A percentile compares a stretch with the other conserved stretches of the same genome.
phyloP scores from a whole-genome alignment of 2,329 filamentous ascomycete genomes.

The Tolypocladium amazonense region DNA sequence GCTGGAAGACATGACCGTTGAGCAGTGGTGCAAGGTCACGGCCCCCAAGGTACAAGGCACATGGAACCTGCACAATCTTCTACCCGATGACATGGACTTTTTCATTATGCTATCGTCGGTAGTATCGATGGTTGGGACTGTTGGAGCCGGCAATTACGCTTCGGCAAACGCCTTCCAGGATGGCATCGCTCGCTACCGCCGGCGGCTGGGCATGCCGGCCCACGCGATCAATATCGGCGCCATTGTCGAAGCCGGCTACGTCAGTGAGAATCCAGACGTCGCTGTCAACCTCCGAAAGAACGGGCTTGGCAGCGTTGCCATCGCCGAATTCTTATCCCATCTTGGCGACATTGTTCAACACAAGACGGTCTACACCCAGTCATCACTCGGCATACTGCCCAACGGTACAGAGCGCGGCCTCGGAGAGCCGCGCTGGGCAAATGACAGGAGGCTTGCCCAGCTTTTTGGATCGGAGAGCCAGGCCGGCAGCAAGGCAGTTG shows the following conservation, averaged over 20 bases:
- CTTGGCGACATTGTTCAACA: conserved; percentile 4
- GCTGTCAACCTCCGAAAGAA: conserved; percentile 5
- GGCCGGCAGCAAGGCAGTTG: not conserved
- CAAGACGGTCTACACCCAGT: not conserved
- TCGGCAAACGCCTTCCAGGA: conserved; percentile 25
- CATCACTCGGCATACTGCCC: not conserved
- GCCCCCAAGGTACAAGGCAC: conserved; percentile 30
- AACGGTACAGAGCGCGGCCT: not conserved
- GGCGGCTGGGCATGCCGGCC: conserved; percentile 5
- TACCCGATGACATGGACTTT: conserved; percentile 23
- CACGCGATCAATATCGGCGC: conserved; percentile 13
- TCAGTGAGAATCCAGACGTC: conserved; percentile 9
- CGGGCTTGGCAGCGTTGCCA: conserved; percentile 6
- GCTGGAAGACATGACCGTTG: conserved; percentile 23
- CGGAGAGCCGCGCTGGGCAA: not conserved
- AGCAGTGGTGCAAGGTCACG: conserved; percentile 23
- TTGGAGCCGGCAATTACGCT: conserved; percentile 28
- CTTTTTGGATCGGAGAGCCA: not conserved
- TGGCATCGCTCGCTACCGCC: conserved; percentile 16
- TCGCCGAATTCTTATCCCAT: conserved; percentile 7
- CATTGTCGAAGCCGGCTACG: conserved; percentile 11
- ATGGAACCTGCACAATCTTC: conserved; percentile 28
- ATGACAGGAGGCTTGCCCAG: not conserved
- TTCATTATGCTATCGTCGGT: conserved; percentile 27
- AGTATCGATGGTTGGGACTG: conserved; percentile 21